Base-by-base conservation (phyloP, 176 grass and related monocot species). In the Avena atlantica region DNA sequence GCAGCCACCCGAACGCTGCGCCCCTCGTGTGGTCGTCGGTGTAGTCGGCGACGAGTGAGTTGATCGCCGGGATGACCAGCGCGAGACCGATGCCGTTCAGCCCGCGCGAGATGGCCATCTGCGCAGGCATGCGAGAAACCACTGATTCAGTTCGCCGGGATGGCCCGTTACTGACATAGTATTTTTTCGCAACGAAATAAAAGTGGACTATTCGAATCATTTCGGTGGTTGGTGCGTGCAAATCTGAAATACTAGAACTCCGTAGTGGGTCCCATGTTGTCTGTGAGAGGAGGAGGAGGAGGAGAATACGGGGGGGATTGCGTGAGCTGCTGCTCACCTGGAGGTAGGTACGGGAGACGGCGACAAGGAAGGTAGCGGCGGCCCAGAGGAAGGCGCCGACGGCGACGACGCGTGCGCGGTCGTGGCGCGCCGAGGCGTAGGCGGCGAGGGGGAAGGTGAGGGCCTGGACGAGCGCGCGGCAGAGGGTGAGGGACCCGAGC, bases 371-470 rank as follows among this genome's bases (percentile, higher is more conserved):
- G 14, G 95, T 95, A 27, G 95, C 91, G 23, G 78, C 91, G 27
- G 95, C 91, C 91, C 93, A 98, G 81, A 98, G 93, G 80, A 98
- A 95, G 79, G 95, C 95, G 12, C 93, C 93, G 29, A 90, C 50
- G 25, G 93, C 93, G 29, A 89, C 51, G 87, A 97, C 90, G 72
- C 85, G 83, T 29, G 90, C 58, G 4, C 95, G 89, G 91, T 97
- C 85, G 89, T 93, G 68, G 84, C 92, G 92, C 45, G 83, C 34
- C 31, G 92, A 80, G 74, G 90, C 87, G 92, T 97, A 97, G 29
- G 92, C 90, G 65, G 95, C 95, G 85, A 97, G 95, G 21, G 95
- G 95, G 79, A 95, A 97, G 79, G 78, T 93, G 34, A 88, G 74
- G 31, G 92, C 89, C 83, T 97, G 95, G 76, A 97, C 89, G 83